A percentile compares a stretch with the other conserved stretches of the same genome.
These are phyloP conservation scores for Rhododendron henanense DNA, from an alignment of 148 eudicot genomes.

Conservation along the genomic window DNA sequence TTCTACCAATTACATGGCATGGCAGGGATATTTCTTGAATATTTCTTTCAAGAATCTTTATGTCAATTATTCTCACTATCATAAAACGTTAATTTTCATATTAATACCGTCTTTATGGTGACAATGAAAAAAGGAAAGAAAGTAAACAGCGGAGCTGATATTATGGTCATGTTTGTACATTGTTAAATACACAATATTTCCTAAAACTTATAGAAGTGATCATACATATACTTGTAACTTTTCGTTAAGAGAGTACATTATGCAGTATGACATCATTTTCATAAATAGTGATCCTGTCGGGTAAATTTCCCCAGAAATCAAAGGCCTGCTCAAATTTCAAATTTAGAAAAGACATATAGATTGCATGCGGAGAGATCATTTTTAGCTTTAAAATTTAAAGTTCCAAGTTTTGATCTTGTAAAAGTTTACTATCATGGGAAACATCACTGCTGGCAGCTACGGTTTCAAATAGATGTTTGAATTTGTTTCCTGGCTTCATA, in stretches of 20 bases:
- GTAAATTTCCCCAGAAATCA: neutral
- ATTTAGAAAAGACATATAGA: neutral
- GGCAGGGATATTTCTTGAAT: neutral
- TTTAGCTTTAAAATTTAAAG: neutral
- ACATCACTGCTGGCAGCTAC: neutral
- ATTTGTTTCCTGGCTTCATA: neutral
- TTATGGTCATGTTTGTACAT: neutral
- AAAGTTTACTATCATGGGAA: neutral
- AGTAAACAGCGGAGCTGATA: neutral
- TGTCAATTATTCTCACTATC: neutral
- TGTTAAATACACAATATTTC: neutral
- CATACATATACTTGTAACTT: neutral
- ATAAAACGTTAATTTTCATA: neutral
- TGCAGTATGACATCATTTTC: neutral
- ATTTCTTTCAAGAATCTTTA: neutral
- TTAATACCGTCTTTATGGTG: neutral
- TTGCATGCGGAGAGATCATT: neutral
- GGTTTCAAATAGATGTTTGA: neutral
- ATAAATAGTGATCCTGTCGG: neutral
- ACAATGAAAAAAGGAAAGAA: neutral
- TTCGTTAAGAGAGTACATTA: neutral
- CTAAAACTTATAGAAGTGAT: neutral
- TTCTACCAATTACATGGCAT: neutral
- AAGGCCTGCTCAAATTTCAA: neutral
- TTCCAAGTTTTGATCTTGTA: neutral